phyloP scores from a whole-genome alignment of 768 basidiomycete genomes.

The Russula griseocarnosa region DNA sequence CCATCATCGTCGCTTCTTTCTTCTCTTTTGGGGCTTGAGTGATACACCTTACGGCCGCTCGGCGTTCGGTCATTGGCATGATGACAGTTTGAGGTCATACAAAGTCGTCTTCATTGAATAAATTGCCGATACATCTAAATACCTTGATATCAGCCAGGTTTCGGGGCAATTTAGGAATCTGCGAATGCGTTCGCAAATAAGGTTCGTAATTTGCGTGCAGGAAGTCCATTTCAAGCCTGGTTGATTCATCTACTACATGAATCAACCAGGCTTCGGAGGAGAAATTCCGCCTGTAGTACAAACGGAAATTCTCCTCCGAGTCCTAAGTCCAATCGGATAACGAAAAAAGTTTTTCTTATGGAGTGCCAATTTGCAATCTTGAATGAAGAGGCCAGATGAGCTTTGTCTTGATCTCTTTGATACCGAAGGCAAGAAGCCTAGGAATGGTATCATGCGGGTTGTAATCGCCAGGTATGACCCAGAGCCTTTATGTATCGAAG shows the following conservation, averaged over 20 bases:
- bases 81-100: not conserved
- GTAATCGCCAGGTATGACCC: not conserved
- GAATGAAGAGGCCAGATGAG: not conserved
- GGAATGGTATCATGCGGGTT: not conserved
- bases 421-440: not conserved
- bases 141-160: not conserved
- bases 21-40: no score
- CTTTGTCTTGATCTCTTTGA: not conserved
- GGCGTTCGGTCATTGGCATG: not conserved
- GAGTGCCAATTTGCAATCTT: not conserved
- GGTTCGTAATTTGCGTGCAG: not conserved
- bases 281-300: no score
- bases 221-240: not conserved
- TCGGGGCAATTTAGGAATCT: not conserved
- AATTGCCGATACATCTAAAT: not conserved
- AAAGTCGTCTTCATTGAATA: no score
- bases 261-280: no score
- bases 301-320: not conserved
- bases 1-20: not conserved
- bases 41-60: conserved; percentile 2
- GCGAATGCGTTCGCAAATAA: not conserved
- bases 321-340: not conserved
- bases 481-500: not conserved
- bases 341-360: not conserved
- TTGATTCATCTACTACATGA: not conserved